Base-by-base conservation (phyloP, 768 basidiomycete genomes). In the Exidia glandulosa region DNA sequence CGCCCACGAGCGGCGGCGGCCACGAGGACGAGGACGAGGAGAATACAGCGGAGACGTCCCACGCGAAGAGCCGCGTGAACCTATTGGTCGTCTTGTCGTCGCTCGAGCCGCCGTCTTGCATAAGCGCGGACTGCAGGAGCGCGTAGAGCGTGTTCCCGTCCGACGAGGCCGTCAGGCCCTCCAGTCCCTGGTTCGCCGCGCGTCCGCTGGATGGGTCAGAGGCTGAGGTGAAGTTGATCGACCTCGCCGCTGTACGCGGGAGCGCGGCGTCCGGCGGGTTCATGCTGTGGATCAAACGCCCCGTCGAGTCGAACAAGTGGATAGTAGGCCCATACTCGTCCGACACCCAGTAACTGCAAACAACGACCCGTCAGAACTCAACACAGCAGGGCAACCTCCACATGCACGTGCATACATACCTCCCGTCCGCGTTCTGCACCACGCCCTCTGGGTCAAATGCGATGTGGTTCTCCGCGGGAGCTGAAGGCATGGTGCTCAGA, bases 311-410 rank as follows among this genome's bases (percentile, higher is more conserved):
- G 68, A 80, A 80, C 16, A 73, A 76, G 68, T 86, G 84, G 62
- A 86, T 81, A 64, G 83, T 82, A 2, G 83, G 82, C 1, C 84
- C 85, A 63, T 86, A 87, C 70, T 87, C 85, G 66, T 87, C 86
- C 64, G 81, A 81, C 32, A 81, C 73, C 83, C 82, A 86, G 69
- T 77, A 83, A 0, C 82, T 83, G 48, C 5, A 19, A 29, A 37
- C 7, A 23, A 52, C 31, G 41, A 19, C 14, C 30, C 4, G 27
- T 23, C 6, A n/a, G 3, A 6, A 19, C 14, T 27, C 2, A 37
- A 6, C 19, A 33, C 30, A 2, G 70, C 79, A 58, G n/a, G n/a
- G n/a, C n/a, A n/a, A n/a, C n/a, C n/a, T n/a, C n/a, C n/a, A n/a
- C n/a, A n/a, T n/a, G n/a, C n/a, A n/a, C n/a, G n/a, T n/a, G n/a